Conservation (phyloP, 139 green algal species). For the Picochlorum sp. region DNA sequence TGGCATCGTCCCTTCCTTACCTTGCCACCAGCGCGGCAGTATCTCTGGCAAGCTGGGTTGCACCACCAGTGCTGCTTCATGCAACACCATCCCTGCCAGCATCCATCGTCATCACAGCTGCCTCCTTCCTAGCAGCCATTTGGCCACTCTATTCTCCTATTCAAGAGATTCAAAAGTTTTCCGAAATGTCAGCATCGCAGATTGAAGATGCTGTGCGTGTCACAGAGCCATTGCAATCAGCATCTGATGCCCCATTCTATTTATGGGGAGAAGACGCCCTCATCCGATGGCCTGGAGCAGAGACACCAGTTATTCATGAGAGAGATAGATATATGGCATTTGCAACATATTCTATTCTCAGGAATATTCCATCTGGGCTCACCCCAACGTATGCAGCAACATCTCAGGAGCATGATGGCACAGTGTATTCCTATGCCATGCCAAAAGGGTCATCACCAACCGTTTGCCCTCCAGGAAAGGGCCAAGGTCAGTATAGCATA, state of each 20-base stretch:
- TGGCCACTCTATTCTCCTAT: slow-evolving; percentile 58
- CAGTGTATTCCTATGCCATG: slow-evolving; percentile 61
- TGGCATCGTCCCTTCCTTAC: slow-evolving; percentile 20
- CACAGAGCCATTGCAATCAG: slow-evolving; percentile 49
- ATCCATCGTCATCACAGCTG: slow-evolving; percentile 9
- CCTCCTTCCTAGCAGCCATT: slow-evolving; percentile 24
- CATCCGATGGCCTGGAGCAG: slow-evolving; percentile 72
- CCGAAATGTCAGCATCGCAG: slow-evolving; percentile 38
- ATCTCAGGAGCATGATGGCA: background rate
- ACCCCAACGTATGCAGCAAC: slow-evolving; percentile 44
- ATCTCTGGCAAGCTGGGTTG: slow-evolving; percentile 8
- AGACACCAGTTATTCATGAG: slow-evolving; percentile 57
- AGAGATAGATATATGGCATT: slow-evolving; percentile 76
- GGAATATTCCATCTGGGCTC: slow-evolving; percentile 22
- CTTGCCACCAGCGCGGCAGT: slow-evolving; percentile 4
- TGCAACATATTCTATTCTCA: slow-evolving; percentile 42
- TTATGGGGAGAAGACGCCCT: slow-evolving; percentile 52
- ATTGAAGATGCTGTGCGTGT: slow-evolving; percentile 69
- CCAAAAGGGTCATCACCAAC: slow-evolving; percentile 27
- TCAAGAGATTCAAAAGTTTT: slow-evolving; percentile 50
- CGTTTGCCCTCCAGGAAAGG: slow-evolving; percentile 40
- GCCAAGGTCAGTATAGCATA: slow-evolving; percentile 58
- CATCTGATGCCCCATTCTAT: slow-evolving; percentile 4
- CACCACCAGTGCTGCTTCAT: background rate
- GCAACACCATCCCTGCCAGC: background rate